Base-by-base conservation (phyloP, 805 yeast species). In the Pichia nanzhaoensis region DNA sequence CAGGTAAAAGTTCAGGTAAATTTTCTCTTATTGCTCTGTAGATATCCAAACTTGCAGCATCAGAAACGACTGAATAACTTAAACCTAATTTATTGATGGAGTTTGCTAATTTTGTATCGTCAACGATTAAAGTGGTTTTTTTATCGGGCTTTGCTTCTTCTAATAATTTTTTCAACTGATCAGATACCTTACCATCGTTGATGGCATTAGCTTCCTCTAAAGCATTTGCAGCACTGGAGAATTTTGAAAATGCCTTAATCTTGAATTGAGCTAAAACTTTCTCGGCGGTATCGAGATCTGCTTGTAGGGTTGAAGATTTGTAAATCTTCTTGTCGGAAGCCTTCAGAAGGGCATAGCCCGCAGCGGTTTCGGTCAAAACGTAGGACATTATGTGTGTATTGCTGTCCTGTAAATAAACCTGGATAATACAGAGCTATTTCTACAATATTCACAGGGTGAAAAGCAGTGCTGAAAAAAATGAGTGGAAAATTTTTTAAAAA, bases 261-360 rank as follows among this genome's bases (percentile, higher is more conserved):
- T 93, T 93, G 71, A 91, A 88, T 67, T 87, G 95, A 55, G 84
- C 75, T 46, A 89, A 75, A 50, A 90, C 96, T 67, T 86, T 84
- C 53, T 84, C 95, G 40, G 95, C 80, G 41, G 86, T 68, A 67
- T 85, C 75, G 60, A 90, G 75, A 65, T 89, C 96, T 52, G 82
- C 76, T 54, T 85, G 68, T 56, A 90, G 70, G 48, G 80, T 65
- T 45, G 84, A 66, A 21, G 93, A 81, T 73, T 90, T 91, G 78
- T 91, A 83, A 60, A 93, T 83, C 76, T 91, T 91, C 75, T 93
- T 93, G 76, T 93, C 98, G 53, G 96, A 83, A 47, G 97, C 96
- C 74, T 93, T 93, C 65, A 93, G 79, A 64, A 93, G 77, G 64
- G 99, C 99, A 68, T 93, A 93, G 64, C 99, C 99, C 43, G 99